Evolutionary conservation across 225 moss, liverwort and hornwort species (phyloP).

Genomic region (Bryoerythrophyllum caledonicum): DNA sequence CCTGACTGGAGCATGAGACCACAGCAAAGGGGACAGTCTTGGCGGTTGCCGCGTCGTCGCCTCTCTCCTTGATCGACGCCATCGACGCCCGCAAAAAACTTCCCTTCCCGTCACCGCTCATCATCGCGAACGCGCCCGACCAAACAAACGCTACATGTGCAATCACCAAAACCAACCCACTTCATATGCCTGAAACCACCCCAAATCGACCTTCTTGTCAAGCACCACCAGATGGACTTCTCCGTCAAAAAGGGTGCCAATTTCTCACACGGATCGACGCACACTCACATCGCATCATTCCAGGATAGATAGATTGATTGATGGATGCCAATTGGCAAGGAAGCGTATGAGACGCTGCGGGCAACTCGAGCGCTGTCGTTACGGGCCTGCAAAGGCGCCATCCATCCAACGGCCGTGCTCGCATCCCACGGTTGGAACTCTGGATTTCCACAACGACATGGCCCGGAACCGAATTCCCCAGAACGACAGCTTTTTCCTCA

Average conservation of each 20-base stretch:
- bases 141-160: constrained; percentile 7
- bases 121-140: not conserved
- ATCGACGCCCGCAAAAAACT: constrained; percentile 40
- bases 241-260: constrained; percentile 8
- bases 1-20: constrained; percentile 61
- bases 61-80: constrained; percentile 25
- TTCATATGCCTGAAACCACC: not conserved
- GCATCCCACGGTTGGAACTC: constrained; percentile 43
- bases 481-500: not conserved
- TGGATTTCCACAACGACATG: not conserved
- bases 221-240: not conserved
- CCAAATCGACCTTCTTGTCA: not conserved
- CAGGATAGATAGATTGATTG: not conserved
- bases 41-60: constrained; percentile 31
- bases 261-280: constrained; percentile 6
- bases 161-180: not conserved
- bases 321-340: constrained; percentile 37
- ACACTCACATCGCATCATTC: constrained; percentile 23
- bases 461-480: not conserved
- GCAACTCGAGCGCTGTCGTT: constrained; percentile 15
- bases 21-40: constrained; percentile 48
- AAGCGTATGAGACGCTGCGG: not conserved
- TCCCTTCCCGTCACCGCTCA: constrained; percentile 30
- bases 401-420: constrained; percentile 34
- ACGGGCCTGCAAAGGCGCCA: not conserved